Conservation (phyloP, 306 rosid species). For the Erythrophleum fordii region DNA sequence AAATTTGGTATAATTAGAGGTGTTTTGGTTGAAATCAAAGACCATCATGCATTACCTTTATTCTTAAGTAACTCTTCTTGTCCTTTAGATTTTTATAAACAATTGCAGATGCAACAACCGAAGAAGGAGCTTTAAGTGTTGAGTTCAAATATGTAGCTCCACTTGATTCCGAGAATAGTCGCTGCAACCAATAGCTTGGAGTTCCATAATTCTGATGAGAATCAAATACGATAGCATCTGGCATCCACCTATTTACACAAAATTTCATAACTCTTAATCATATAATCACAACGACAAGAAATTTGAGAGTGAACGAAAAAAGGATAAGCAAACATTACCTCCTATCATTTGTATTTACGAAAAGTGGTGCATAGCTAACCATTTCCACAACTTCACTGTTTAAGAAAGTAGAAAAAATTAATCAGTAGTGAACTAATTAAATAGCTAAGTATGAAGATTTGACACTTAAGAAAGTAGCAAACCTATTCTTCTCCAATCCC, state of each 20-base stretch:
- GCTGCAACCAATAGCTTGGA: background rate
- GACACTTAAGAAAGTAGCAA: background rate
- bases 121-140: background rate
- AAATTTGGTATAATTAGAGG: background rate
- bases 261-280: too few species aligned
- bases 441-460: background rate
- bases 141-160: background rate
- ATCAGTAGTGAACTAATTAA: background rate
- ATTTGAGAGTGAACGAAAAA: too few species aligned
- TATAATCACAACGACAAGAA: too few species aligned
- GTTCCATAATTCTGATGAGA: background rate
- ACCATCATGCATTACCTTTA: background rate
- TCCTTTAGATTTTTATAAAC: background rate
- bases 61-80: background rate
- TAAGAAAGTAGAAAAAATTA: background rate
- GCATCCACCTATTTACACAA: background rate
- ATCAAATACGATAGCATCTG: background rate
- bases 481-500: slow-evolving; percentile 2
- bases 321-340: too few species aligned
- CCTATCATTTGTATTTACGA: background rate
- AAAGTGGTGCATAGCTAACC: background rate
- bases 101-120: background rate
- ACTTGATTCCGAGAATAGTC: background rate
- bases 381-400: background rate
- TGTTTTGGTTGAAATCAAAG: background rate